Percentiles rank a stretch among this genome's conserved stretches.
phyloP scores from a whole-genome alignment of 2,329 filamentous ascomycete species.

The Fusarium nanum region DNA sequence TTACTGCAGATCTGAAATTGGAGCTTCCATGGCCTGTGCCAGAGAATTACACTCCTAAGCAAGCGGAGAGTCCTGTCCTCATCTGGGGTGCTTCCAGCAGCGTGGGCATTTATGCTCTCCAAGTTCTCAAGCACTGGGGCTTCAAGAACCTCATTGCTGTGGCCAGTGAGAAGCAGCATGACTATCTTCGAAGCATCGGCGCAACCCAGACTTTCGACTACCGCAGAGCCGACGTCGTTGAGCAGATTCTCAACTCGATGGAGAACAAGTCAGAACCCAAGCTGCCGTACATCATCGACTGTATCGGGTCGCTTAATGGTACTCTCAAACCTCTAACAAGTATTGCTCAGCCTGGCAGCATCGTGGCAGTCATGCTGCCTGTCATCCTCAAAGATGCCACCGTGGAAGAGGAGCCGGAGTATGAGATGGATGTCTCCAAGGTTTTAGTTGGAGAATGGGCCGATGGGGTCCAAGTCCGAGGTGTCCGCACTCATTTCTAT shows the following conservation, averaged over 20 bases:
- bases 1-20: slow-evolving; percentile 62
- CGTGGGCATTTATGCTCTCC: slow-evolving; percentile 62
- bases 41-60: slow-evolving; percentile 51
- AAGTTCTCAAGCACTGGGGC: slow-evolving; percentile 64
- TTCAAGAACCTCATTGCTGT: slow-evolving; percentile 63
- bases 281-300: slow-evolving; percentile 64
- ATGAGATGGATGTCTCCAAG: slow-evolving; percentile 63
- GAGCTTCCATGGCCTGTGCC: slow-evolving; percentile 68
- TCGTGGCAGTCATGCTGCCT: slow-evolving; percentile 69
- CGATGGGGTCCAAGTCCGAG: slow-evolving; percentile 62
- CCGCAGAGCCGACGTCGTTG: slow-evolving; percentile 50
- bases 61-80: slow-evolving; percentile 56
- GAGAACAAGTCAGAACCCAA: slow-evolving; percentile 28
- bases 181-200: slow-evolving; percentile 56
- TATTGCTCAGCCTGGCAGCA: slow-evolving; percentile 61
- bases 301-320: slow-evolving; percentile 63
- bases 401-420: slow-evolving; percentile 60
- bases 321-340: slow-evolving; percentile 62
- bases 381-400: slow-evolving; percentile 67
- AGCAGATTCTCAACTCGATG: slow-evolving; percentile 48
- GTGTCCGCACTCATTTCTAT: slow-evolving; percentile 59
- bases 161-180: slow-evolving; percentile 60
- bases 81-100: slow-evolving; percentile 65
- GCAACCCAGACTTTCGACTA: slow-evolving; percentile 63
- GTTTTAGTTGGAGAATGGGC: slow-evolving; percentile 59